Evolutionary conservation across 805 yeast species (phyloP).

Genomic region (Saturnispora hagleri): DNA sequence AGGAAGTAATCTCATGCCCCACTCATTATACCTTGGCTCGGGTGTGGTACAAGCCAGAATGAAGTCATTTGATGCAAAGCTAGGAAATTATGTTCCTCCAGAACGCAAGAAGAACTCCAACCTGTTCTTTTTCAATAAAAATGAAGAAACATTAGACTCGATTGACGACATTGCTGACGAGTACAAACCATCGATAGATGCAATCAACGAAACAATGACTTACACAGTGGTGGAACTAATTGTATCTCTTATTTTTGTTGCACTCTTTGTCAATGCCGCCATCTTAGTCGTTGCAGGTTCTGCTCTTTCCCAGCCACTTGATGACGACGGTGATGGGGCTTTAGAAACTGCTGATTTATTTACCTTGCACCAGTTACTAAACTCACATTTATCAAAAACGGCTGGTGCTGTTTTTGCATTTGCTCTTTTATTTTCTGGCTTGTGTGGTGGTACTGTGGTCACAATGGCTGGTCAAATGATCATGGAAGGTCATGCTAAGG

Average conservation of each 20-base stretch:
- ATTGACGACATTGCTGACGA: constrained; percentile 29
- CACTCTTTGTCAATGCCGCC: constrained; percentile 86
- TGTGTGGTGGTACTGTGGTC: constrained; percentile 90
- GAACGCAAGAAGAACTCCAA: constrained; percentile 12
- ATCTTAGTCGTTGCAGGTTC: constrained; percentile 89
- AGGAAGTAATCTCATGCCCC: constrained; percentile 97
- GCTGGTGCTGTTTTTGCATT: constrained; percentile 87
- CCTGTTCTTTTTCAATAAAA: constrained; percentile 17
- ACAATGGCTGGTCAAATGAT: constrained; percentile 93
- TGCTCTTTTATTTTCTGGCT: constrained; percentile 86
- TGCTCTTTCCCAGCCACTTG: constrained; percentile 42
- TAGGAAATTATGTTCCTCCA: constrained; percentile 48
- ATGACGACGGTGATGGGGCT: constrained; percentile 42
- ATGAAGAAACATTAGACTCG: constrained; percentile 19
- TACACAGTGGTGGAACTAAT: constrained; percentile 78
- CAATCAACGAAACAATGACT: constrained; percentile 69
- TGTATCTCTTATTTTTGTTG: constrained; percentile 75
- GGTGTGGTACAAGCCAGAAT: constrained; percentile 83
- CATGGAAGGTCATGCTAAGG: constrained; percentile 76
- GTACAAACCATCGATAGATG: constrained; percentile 69
- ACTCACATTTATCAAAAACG: constrained; percentile 63
- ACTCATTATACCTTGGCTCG: constrained; percentile 77
- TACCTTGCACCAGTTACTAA: constrained; percentile 66
- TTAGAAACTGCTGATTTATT: constrained; percentile 74
- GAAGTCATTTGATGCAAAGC: constrained; percentile 62